These are phyloP conservation scores for Phoma sp. DNA, from an alignment of 2,329 filamentous ascomycete genomes.

Conservation along the genomic window DNA sequence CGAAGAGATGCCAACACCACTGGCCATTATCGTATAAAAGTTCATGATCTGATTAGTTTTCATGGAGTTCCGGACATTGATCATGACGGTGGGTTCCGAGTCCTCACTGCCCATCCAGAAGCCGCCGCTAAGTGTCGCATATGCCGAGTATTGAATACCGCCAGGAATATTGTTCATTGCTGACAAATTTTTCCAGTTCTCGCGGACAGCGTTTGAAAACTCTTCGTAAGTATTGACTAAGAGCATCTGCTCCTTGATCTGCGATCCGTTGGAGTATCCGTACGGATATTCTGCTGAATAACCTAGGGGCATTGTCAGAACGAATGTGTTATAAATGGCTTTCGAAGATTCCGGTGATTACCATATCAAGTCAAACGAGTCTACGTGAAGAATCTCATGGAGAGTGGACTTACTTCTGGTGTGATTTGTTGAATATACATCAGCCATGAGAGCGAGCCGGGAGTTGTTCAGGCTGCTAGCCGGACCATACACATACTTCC, in stretches of 20 bases:
- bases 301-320: not conserved
- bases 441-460: slow-evolving; percentile 21
- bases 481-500: slow-evolving; percentile 25
- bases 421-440: slow-evolving; percentile 39
- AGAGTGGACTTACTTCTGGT: slow-evolving; percentile 6
- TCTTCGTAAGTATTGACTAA: slow-evolving; percentile 67
- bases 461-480: slow-evolving; percentile 19
- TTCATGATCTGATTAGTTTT: slow-evolving; percentile 20
- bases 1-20: slow-evolving; percentile 26
- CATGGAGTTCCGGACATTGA: slow-evolving; percentile 51
- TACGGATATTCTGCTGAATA: not conserved
- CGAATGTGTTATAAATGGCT: no score
- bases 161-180: slow-evolving; percentile 56
- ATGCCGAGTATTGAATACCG: not conserved
- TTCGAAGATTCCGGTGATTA: no score
- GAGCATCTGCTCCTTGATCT: slow-evolving; percentile 45
- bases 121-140: slow-evolving; percentile 50
- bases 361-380: no score
- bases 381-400: no score
- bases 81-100: slow-evolving; percentile 22
- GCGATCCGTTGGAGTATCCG: slow-evolving; percentile 26
- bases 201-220: slow-evolving; percentile 61
- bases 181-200: slow-evolving; percentile 67
- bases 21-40: slow-evolving; percentile 24
- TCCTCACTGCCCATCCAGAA: slow-evolving; percentile 27